Evolutionary conservation across 139 green algal species (phyloP).

Genomic region (Volvox africanus): DNA sequence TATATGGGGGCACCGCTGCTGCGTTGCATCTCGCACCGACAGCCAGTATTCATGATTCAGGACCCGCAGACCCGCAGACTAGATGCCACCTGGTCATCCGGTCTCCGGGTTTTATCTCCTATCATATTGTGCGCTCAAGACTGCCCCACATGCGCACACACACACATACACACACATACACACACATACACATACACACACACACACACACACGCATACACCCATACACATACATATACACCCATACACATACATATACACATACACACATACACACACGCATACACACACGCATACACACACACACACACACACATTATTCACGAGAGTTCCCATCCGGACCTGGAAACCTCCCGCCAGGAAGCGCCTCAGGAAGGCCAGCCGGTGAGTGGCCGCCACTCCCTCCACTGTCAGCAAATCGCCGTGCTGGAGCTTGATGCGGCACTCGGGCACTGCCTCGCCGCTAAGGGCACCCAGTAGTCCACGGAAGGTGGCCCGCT

Average conservation of each 20-base stretch:
- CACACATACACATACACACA: not conserved
- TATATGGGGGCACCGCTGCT: too few species aligned
- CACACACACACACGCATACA: not conserved
- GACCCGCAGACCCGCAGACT: too few species aligned
- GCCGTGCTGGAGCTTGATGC: constrained; percentile 78
- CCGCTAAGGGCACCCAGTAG: constrained; percentile 47
- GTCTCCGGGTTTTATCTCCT: too few species aligned
- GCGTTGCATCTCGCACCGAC: too few species aligned
- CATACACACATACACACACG: not conserved
- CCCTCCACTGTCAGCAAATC: constrained; percentile 69
- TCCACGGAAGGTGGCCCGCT: constrained; percentile 75
- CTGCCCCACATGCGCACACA: not conserved
- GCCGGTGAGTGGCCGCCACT: constrained; percentile 62
- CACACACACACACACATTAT: not conserved
- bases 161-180: not conserved
- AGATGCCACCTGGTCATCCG: too few species aligned
- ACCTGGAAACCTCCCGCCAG: constrained; percentile 81
- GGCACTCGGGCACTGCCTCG: constrained; percentile 43
- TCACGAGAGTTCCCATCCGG: not conserved
- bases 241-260: not conserved
- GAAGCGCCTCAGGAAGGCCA: constrained; percentile 75
- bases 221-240: not conserved
- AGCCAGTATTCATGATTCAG: too few species aligned
- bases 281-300: not conserved
- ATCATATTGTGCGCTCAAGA: too few species aligned